These are phyloP conservation scores for Hebeloma cylindrosporum DNA, from an alignment of 768 basidiomycete species.

Conservation along the genomic window DNA sequence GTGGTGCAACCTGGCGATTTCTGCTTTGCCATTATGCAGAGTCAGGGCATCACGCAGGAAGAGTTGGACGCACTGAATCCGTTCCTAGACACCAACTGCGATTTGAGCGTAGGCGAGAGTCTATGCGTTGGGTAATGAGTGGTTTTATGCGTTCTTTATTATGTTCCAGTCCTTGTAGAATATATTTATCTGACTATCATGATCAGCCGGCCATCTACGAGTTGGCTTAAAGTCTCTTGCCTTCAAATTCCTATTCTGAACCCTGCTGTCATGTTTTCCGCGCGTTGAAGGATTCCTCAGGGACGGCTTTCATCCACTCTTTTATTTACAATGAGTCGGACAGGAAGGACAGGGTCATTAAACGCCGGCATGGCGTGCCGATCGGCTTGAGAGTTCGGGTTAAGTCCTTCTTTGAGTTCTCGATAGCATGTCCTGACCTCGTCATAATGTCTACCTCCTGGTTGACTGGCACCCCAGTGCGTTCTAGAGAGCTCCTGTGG, in stretches of 20 bases:
- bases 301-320: conserved; percentile 2
- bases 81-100: conserved; percentile 12
- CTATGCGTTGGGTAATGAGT: conserved; percentile 11
- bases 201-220: not conserved
- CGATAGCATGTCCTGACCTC: conserved; percentile 1
- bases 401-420: conserved; percentile 1
- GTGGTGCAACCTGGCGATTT: conserved; percentile 13
- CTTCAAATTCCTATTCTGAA: not conserved
- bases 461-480: not conserved
- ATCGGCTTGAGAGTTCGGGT: too few relatives aligned
- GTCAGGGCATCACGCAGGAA: conserved; percentile 12
- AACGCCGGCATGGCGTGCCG: too few relatives aligned
- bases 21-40: conserved; percentile 11
- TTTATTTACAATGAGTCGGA: conserved; percentile 5
- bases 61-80: conserved; percentile 10
- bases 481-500: conserved; percentile 8
- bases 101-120: conserved; percentile 13
- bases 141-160: conserved; percentile 5
- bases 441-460: not conserved
- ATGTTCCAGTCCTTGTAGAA: not conserved
- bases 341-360: too few relatives aligned
- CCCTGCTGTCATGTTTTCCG: not conserved
- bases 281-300: not conserved
- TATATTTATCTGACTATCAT: conserved; percentile 5
- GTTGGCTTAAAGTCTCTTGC: not conserved